Evolutionary conservation across 2,329 filamentous ascomycete genomes (phyloP).

Genomic region (Verticillium albo-atrum): DNA sequence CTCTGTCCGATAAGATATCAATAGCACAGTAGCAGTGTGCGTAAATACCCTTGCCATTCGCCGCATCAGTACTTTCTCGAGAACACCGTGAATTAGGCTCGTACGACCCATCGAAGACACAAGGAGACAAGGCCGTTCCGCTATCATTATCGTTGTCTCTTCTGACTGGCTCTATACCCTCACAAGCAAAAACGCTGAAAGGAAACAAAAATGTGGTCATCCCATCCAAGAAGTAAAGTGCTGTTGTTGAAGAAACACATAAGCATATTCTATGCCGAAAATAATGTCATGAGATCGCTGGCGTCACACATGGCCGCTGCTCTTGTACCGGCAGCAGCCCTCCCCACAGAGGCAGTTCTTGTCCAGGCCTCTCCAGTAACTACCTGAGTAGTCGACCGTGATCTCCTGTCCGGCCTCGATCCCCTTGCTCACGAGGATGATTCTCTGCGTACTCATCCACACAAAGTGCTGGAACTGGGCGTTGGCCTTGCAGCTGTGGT

Average conservation of each 20-base stretch:
- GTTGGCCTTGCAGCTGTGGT: slow-evolving; percentile 55
- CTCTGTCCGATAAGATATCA: not conserved
- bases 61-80: not conserved
- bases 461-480: slow-evolving; percentile 51
- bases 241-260: not conserved
- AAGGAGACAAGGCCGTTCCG: not conserved
- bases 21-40: not conserved
- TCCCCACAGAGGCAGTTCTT: slow-evolving; percentile 52
- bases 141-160: not conserved
- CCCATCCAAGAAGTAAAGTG: too few relatives aligned
- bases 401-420: slow-evolving; percentile 48
- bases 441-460: slow-evolving; percentile 51
- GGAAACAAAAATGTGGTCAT: not conserved
- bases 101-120: not conserved
- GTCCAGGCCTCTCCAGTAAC: slow-evolving; percentile 51
- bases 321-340: slow-evolving; percentile 41
- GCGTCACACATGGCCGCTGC: not conserved
- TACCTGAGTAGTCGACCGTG: slow-evolving; percentile 54
- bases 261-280: not conserved
- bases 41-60: not conserved
- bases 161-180: not conserved
- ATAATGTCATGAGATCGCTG: not conserved
- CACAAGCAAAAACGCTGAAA: not conserved
- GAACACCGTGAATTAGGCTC: not conserved
- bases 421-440: slow-evolving; percentile 51